Base-by-base conservation (phyloP, 169 alveolate genomes). In the Toxoplasma gondii region DNA sequence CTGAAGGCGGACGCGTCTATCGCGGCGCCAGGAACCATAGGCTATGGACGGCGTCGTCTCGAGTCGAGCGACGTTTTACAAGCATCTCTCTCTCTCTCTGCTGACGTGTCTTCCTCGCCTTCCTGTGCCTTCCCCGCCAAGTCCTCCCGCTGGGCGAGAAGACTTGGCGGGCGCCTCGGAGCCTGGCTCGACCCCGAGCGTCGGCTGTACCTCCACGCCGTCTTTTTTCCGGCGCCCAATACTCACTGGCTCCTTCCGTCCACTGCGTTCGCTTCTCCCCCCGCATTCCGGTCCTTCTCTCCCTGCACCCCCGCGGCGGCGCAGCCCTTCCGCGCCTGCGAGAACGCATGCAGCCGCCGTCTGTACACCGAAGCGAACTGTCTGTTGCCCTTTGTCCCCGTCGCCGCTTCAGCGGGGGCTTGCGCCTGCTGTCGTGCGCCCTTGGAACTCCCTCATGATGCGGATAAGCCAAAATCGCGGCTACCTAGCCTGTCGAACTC, bases 191-290 rank as follows among this genome's bases (percentile, higher is more conserved):
- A 38, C 2, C 67, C 67, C 67, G 64, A 24, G 34, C 64, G 90
- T 22, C 64, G 41, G 41, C 54, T 82, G 36, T 82, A 43, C 19
- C 64, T 82, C 34, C 90, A 82, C 90, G 54, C 67, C 27, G 38
- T 82, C 34, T 82, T 82, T 67, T 82, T 82, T 22, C 90, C 90
- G 2, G 90, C 90, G 4, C 43, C 67, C 41, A 22, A 82, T 22
- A 82, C 90, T 4, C 90, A 82, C 67, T 82, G 90, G 90, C 90
- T 82, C 41, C 90, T 82, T 7, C 90, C 90, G n/a, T 9, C 90
- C 31, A 41, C 90, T 9, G 90, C 69, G 38, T 38, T 82, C 67
- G 38, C 90, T 4, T 43, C 90, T 2, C 67, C 45, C 10, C 45
- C 86, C 86, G 39, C n/a, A 1, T 78, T 78, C 86, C 45, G 39